Conservation (phyloP, 345 rosid genomes). For the thale cress (Arabidopsis thaliana) region DNA sequence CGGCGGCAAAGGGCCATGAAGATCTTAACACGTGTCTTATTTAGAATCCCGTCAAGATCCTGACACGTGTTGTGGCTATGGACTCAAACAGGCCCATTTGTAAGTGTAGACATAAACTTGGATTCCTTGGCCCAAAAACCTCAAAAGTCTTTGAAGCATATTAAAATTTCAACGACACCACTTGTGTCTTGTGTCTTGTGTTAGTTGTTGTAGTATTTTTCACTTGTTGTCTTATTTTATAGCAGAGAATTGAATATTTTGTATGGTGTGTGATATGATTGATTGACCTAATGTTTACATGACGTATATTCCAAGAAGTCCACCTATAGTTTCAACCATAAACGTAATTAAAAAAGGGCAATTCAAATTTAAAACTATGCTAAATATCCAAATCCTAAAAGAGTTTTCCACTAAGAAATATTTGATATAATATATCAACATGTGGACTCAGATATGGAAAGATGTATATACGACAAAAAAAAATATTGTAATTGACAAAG, state of each 20-base stretch:
- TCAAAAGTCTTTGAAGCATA: neutral
- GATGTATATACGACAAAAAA: conserved; percentile 16
- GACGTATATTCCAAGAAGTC: neutral
- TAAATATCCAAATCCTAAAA: neutral
- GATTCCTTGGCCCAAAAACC: conserved; percentile 22
- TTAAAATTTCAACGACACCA: neutral
- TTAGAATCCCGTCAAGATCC: neutral
- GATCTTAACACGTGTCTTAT: conserved; percentile 29
- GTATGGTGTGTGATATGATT: neutral
- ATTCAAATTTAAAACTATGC: neutral
- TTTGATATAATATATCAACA: neutral
- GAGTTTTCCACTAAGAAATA: neutral
- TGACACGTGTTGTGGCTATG: conserved; percentile 10
- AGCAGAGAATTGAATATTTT: neutral
- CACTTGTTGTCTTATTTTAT: neutral
- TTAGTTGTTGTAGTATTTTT: too few species aligned
- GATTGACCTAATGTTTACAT: conserved; percentile 1
- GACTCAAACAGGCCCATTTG: conserved; percentile 13
- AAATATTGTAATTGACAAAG: neutral
- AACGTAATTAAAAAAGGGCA: neutral
- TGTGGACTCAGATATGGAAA: conserved; percentile 15
- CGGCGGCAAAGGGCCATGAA: neutral
- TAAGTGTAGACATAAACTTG: neutral
- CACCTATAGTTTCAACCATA: neutral
- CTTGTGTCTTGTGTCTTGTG: too few species aligned